Base-by-base conservation (phyloP, 805 yeast species). In the Wickerhamomyces ciferrii region DNA sequence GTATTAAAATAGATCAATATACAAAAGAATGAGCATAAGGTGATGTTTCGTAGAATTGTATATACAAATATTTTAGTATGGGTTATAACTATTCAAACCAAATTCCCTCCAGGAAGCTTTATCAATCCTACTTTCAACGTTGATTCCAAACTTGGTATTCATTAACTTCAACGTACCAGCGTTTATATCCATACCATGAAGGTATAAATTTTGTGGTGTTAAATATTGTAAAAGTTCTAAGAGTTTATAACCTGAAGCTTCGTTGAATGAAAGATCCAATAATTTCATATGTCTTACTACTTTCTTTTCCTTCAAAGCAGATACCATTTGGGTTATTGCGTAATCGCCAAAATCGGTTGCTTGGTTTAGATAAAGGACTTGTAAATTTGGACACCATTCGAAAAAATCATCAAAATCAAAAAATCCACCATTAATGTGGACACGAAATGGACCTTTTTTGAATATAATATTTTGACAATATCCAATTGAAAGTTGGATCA, bases 211-310 rank as follows among this genome's bases (percentile, higher is more conserved):
- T 1, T 50, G 47, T 21, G 59, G 17, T 2, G 45, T 43, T 14
- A 41, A 25, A 14, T 44, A 40, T 32, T 51, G 52, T 8, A 56
- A 34, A 3, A 59, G 34, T 1, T 54, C 61, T 21, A 59, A 25
- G 7, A 60, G 27, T 24, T 53, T 54, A 42, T 53, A 59, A 0
- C 62, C 60, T 27, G 56, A 51, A 7, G 56, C 29, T 1, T 43
- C 46, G 35, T 58, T 60, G 43, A 55, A 56, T 4, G 62, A 58
- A 5, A 60, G 35, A 39, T 60, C 62, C 27, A 60, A 32, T 2
- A 46, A 47, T 14, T 32, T 53, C 19, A 59, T 41, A 1, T 37
- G 18, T 11, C 5, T 17, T 23, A 21, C 50, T 41, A 0, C 47
- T 43, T 14, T 46, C 29, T 3, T 21, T 11, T 17, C 5, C 17